Evolutionary conservation across 2,329 filamentous ascomycete genomes (phyloP).

Genomic region (Ophiosphaerella korrae): DNA sequence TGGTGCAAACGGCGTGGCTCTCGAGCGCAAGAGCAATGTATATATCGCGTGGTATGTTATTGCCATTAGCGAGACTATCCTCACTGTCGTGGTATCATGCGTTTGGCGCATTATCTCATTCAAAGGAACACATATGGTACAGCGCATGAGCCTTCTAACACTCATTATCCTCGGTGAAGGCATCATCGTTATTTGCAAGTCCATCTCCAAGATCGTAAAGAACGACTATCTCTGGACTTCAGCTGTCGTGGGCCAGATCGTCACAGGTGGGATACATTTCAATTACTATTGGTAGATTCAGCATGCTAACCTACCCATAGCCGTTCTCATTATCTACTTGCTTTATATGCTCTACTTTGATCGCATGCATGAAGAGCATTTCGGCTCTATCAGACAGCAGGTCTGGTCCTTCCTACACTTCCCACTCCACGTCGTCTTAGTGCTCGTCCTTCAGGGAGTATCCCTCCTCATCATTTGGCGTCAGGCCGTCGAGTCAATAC

Average conservation of each 20-base stretch:
- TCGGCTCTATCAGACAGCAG: constrained; percentile 42
- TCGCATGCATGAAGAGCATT: constrained; percentile 35
- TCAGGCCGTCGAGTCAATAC: constrained; percentile 30
- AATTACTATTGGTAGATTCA: not conserved
- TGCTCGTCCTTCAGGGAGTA: constrained; percentile 39
- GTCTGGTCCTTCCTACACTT: constrained; percentile 40
- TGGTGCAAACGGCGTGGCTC: constrained; percentile 1
- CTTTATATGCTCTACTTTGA: constrained; percentile 46
- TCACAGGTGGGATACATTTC: constrained; percentile 15
- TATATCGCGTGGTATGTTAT: constrained; percentile 61
- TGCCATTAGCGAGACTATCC: constrained; percentile 34
- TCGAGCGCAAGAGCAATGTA: constrained; percentile 33
- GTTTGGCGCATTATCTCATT: constrained; percentile 43
- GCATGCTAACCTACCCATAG: not conserved
- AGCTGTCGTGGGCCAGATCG: constrained; percentile 39
- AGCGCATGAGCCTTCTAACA: constrained; percentile 47
- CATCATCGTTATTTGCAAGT: constrained; percentile 44
- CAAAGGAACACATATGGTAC: constrained; percentile 46
- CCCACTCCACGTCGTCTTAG: constrained; percentile 36
- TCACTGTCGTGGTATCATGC: constrained; percentile 39
- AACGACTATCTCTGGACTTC: constrained; percentile 33
- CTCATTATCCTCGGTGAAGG: constrained; percentile 49
- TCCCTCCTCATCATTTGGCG: constrained; percentile 42
- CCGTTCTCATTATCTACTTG: constrained; percentile 42
- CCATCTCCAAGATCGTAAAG: constrained; percentile 43